Percentiles rank a stretch among this genome's conserved stretches.
Conservation (phyloP, 805 yeast genomes). For the Sugiyamaella marilandica region DNA sequence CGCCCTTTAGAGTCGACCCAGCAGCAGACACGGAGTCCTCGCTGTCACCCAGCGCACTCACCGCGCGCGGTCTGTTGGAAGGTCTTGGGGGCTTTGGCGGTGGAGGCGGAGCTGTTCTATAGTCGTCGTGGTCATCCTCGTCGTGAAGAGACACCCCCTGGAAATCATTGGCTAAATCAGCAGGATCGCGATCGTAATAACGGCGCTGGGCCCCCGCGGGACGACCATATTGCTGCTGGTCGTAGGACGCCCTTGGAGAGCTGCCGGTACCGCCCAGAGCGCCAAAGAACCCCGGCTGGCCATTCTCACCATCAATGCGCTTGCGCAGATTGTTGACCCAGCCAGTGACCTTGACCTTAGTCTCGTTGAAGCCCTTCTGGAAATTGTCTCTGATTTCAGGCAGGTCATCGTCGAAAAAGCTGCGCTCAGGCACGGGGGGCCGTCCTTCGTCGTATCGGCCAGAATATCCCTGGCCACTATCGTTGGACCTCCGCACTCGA, state of each 20-base stretch:
- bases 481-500: conserved; percentile 7
- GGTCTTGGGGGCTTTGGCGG: conserved; percentile 35
- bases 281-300: conserved; percentile 22
- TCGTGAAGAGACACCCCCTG: conserved; percentile 45
- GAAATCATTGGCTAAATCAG: conserved; percentile 47
- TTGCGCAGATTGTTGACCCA: conserved; percentile 73
- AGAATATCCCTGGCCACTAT: conserved; percentile 20
- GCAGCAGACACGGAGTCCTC: neutral
- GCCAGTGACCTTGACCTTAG: conserved; percentile 64
- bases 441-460: conserved; percentile 26
- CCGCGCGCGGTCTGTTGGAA: conserved; percentile 17
- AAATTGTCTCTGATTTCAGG: conserved; percentile 62
- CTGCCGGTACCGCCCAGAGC: conserved; percentile 18
- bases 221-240: conserved; percentile 6
- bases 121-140: conserved; percentile 17
- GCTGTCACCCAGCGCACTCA: conserved; percentile 23
- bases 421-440: conserved; percentile 23
- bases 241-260: conserved; percentile 11
- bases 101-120: conserved; percentile 8
- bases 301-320: conserved; percentile 40
- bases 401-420: conserved; percentile 35
- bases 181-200: conserved; percentile 49
- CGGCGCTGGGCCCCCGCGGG: conserved; percentile 4
- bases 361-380: conserved; percentile 73
- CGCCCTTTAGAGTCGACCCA: too few species aligned